Base-by-base conservation (phyloP, 805 yeast genomes). In the Candida ortonii region DNA sequence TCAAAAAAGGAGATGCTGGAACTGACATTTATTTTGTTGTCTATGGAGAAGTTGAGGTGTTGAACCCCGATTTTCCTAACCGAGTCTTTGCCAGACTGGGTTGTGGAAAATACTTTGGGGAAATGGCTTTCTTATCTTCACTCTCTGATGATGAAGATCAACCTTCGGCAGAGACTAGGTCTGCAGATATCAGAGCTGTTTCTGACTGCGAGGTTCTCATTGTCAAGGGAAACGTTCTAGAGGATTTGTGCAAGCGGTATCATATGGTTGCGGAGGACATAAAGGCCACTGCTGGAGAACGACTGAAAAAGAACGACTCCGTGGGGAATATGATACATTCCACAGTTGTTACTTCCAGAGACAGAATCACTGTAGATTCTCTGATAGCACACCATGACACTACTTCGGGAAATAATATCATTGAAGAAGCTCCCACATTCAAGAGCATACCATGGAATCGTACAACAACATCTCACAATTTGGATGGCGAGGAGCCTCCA, bases 81-180 rank as follows among this genome's bases (percentile, higher is more conserved):
- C 57, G 60, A 22, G 62, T 70, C 1, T 53, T 77, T 23, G 87
- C 84, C 4, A 66, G 85, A 38, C 59, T 84, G 16, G 69, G 75
- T 2, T 58, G 75, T 11, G 85, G 84, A 14, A 70, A 78, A 21
- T 81, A 79, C 57, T 81, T 83, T 59, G 93, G 93, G 15, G 90
- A 82, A 55, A 78, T 82, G 80, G 73, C 85, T 0, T 83, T 82
- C 46, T 57, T 83, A 25, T 62, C 75, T 3, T 67, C 68, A 9
- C 48, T 78, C 14, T 38, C 55, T 24, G 50, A 49, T 20, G 41
- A 41, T 11, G 64, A 16, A 53, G 60, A 28, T 49, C 51, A 11
- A 33, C 44, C 7, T 39, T 36, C 22, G 29, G 39, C 34, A 48
- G 60, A 46, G 27, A 50, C 54, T 6, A 59, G 89, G 44, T 71